Conservation (phyloP, 202 grass and related monocot species). For the Setaria italica region DNA sequence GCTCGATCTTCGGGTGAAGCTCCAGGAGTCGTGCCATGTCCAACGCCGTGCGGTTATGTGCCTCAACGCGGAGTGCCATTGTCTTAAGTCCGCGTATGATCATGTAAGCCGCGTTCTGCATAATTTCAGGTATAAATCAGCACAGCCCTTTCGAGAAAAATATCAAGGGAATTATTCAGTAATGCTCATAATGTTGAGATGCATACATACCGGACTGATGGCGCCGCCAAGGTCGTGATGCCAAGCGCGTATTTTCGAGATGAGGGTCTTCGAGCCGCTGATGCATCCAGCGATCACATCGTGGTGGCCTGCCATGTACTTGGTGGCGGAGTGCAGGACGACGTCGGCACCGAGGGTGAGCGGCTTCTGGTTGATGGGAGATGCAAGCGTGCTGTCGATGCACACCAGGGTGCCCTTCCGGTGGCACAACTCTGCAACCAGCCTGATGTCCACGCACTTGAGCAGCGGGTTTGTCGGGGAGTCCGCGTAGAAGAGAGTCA, state of each 20-base stretch:
- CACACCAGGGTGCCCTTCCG: conserved; percentile 65
- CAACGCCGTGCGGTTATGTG: conserved; percentile 54
- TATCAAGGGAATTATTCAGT: too few species aligned
- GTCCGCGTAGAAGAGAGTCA: conserved; percentile 72
- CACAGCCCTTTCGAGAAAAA: too few species aligned
- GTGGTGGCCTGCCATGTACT: conserved; percentile 78
- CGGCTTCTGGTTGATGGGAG: conserved; percentile 80
- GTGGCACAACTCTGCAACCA: conserved; percentile 62
- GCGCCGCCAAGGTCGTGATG: conserved; percentile 66
- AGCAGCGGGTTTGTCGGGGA: conserved; percentile 74
- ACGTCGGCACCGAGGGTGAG: conserved; percentile 65
- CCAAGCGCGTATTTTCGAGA: conserved; percentile 56
- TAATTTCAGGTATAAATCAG: not conserved
- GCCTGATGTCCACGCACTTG: conserved; percentile 62
- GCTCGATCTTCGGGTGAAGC: conserved; percentile 53
- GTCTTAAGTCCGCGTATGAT: conserved; percentile 70
- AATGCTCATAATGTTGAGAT: not conserved
- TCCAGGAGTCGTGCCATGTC: conserved; percentile 60
- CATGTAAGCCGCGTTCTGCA: conserved; percentile 66
- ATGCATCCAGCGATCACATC: conserved; percentile 72
- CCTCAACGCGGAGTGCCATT: conserved; percentile 57
- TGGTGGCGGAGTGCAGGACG: conserved; percentile 77
- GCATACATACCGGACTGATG: conserved; percentile 59
- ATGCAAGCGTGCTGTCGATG: conserved; percentile 75
- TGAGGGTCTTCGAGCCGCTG: conserved; percentile 58